Conservation (phyloP, 768 basidiomycete genomes). For the Mycena metata region DNA sequence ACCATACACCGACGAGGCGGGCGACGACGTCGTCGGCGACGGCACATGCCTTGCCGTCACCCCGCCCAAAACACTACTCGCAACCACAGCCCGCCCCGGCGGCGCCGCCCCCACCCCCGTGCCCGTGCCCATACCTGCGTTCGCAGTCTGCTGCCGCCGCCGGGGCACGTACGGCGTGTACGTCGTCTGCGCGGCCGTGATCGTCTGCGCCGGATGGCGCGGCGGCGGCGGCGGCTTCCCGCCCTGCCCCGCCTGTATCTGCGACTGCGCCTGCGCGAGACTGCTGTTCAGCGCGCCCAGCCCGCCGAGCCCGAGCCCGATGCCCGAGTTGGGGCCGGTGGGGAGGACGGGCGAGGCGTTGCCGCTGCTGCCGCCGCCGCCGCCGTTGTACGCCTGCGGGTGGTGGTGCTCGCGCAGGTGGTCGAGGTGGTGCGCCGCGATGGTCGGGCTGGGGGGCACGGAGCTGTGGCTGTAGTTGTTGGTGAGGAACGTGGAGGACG, state of each 20-base stretch:
- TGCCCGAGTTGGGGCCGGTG: no score
- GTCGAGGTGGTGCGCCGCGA: slow-evolving; percentile 27
- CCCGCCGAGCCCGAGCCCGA: no score
- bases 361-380: background rate
- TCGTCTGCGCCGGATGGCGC: slow-evolving; percentile 59
- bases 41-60: slow-evolving; percentile 62
- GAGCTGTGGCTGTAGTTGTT: slow-evolving; percentile 47
- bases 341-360: slow-evolving; percentile 49
- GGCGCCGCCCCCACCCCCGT: slow-evolving; percentile 51
- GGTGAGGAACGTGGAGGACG: no score
- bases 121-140: slow-evolving; percentile 45
- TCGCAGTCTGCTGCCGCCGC: slow-evolving; percentile 63
- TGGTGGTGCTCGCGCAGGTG: slow-evolving; percentile 11
- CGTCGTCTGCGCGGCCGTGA: slow-evolving; percentile 72
- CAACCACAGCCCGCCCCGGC: slow-evolving; percentile 77
- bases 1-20: slow-evolving; percentile 36
- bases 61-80: slow-evolving; percentile 69
- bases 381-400: slow-evolving; percentile 34
- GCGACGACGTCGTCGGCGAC: slow-evolving; percentile 16
- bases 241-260: slow-evolving; percentile 39
- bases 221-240: slow-evolving; percentile 52
- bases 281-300: no score
- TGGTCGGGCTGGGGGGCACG: slow-evolving; percentile 53
- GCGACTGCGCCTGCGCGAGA: slow-evolving; percentile 36
- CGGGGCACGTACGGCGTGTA: slow-evolving; percentile 89